phyloP scores from a whole-genome alignment of 2,329 filamentous ascomycete genomes.

The Fusarium proliferatum region DNA sequence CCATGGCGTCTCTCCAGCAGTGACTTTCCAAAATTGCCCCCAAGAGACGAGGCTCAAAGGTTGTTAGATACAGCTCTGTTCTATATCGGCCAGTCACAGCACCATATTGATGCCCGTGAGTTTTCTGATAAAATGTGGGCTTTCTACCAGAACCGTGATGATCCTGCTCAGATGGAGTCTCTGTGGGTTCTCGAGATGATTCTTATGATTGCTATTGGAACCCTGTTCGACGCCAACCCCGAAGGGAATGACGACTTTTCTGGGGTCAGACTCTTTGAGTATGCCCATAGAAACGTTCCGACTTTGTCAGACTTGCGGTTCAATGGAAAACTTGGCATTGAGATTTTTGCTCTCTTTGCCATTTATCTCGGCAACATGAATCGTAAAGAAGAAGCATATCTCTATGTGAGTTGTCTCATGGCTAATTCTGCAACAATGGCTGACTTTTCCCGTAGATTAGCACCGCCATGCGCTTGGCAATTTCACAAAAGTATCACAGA shows the following conservation, averaged over 20 bases:
- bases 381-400: conserved; percentile 43
- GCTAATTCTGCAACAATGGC: rapidly evolving
- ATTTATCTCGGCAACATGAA: conserved; percentile 43
- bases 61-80: conserved; percentile 40
- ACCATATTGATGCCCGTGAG: conserved; percentile 43
- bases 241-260: conserved; percentile 43
- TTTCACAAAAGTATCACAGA: conserved; percentile 46
- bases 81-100: conserved; percentile 44
- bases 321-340: conserved; percentile 45
- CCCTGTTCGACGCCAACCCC: conserved; percentile 40
- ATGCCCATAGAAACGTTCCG: conserved; percentile 44
- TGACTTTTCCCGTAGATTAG: conserved; percentile 36
- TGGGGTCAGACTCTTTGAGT: conserved; percentile 38
- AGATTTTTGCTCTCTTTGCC: conserved; percentile 44
- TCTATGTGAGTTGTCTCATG: conserved; percentile 28
- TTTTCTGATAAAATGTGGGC: conserved; percentile 44
- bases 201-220: conserved; percentile 43
- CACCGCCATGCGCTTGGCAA: conserved; percentile 44
- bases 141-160: conserved; percentile 41
- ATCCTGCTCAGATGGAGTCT: conserved; percentile 36
- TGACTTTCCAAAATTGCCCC: conserved; percentile 40
- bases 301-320: conserved; percentile 42
- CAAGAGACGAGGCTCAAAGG: conserved; percentile 39
- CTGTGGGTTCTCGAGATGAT: conserved; percentile 45
- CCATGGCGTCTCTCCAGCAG: conserved; percentile 40